A percentile compares a stretch with the other conserved stretches of the same genome.
phyloP scores from a whole-genome alignment of 768 basidiomycete genomes.

The Coprinellus micaceus region DNA sequence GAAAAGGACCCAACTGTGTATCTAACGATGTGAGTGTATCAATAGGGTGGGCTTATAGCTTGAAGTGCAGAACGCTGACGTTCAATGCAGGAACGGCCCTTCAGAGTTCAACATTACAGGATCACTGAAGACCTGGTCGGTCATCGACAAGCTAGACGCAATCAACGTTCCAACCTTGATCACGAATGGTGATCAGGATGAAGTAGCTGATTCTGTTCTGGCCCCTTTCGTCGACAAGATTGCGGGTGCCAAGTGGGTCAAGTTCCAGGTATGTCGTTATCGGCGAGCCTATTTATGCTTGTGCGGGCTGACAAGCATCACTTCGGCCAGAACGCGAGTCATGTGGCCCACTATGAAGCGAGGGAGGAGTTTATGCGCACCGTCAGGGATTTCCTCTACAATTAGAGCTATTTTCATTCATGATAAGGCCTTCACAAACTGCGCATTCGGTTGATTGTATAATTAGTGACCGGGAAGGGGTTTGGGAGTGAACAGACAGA shows the following conservation, averaged over 20 bases:
- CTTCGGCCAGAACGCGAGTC: conserved; percentile 28
- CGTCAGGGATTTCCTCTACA: conserved; percentile 27
- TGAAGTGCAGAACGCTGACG: background rate
- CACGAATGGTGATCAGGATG: conserved; percentile 40
- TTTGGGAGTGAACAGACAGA: no score
- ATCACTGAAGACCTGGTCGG: conserved; percentile 42
- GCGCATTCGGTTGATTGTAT: no score
- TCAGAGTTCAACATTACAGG: conserved; percentile 34
- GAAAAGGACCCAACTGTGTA: conserved; percentile 48
- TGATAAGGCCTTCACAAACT: no score
- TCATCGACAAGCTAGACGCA: conserved; percentile 39
- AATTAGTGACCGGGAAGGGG: no score
- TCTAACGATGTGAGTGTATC: conserved; percentile 39
- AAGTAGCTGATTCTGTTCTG: conserved; percentile 35
- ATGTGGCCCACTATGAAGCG: conserved; percentile 41
- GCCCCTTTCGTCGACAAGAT: conserved; percentile 35
- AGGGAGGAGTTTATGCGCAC: conserved; percentile 31
- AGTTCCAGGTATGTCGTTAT: conserved; percentile 25
- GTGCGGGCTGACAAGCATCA: background rate
- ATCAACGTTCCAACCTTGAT: conserved; percentile 38
- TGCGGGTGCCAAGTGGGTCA: conserved; percentile 41
- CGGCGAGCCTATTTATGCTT: background rate
- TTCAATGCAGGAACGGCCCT: conserved; percentile 37
- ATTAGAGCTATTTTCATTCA: no score
- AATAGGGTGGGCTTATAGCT: background rate